These are phyloP conservation scores for Talaromyces borbonicus DNA, from an alignment of 495 filamentous ascomycete genomes.

Conservation along the genomic window DNA sequence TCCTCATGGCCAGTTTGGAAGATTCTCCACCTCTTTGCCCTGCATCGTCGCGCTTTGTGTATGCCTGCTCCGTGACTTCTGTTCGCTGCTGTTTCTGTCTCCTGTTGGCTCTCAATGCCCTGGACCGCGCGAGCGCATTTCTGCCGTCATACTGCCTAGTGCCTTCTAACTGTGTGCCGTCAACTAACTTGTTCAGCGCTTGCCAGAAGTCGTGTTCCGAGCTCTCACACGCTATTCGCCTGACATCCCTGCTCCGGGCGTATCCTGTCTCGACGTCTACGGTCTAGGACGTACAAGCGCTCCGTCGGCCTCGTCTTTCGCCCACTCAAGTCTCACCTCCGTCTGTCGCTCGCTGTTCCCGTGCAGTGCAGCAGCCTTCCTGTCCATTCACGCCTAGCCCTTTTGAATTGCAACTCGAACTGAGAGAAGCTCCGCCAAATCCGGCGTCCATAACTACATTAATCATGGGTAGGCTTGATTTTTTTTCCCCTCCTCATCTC, in stretches of 20 bases:
- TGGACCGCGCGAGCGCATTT: constrained; percentile 1
- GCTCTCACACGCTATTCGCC: constrained; percentile 5
- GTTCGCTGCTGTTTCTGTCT: neutral
- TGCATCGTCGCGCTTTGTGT: too few species aligned
- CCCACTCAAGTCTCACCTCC: constrained; percentile 6
- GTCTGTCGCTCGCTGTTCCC: constrained; percentile 4
- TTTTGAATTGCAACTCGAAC: constrained; percentile 10
- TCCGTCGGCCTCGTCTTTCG: constrained; percentile 3
- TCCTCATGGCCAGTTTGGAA: too few species aligned
- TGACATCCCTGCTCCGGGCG: constrained; percentile 4
- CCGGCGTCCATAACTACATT: constrained; percentile 11
- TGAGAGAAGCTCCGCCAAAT: constrained; percentile 4
- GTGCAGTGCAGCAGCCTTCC: constrained; percentile 8
- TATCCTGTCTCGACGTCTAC: constrained; percentile 7
- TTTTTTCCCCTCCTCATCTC: constrained; percentile 14
- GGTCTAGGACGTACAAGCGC: constrained; percentile 7
- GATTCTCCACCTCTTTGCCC: too few species aligned
- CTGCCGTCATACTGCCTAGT: constrained; percentile 1
- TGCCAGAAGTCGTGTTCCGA: neutral
- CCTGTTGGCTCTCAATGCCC: neutral
- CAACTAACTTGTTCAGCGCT: constrained; percentile 3
- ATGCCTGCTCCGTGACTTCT: too few species aligned
- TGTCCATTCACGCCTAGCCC: constrained; percentile 6
- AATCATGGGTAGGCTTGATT: constrained; percentile 16
- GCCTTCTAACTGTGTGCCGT: neutral